A percentile compares a stretch with the other conserved stretches of the same genome.
Conservation (phyloP, 1,284 basidiomycete species). For the Waitea zeae region DNA sequence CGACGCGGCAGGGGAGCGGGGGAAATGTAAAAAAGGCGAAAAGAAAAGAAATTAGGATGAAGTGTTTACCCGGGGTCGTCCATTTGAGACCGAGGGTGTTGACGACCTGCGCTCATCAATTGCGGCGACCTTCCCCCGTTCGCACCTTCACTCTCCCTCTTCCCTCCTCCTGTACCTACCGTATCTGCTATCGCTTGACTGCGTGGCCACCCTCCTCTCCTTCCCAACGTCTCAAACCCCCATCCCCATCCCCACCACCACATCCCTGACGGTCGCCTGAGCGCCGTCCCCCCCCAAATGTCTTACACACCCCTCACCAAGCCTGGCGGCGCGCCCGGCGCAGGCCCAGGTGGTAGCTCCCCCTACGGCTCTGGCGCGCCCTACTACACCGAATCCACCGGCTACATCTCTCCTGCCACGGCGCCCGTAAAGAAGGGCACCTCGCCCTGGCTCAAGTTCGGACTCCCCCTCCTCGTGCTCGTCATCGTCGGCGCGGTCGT, state of each 20-base stretch:
- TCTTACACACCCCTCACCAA: constrained; percentile 11
- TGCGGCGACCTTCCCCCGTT: too few relatives aligned
- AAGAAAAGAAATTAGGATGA: too few relatives aligned
- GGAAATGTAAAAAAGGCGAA: too few relatives aligned
- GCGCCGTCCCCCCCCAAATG: constrained; percentile 2
- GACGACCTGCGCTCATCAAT: too few relatives aligned
- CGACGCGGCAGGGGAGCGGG: too few relatives aligned
- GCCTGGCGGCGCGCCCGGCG: too few relatives aligned
- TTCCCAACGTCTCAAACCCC: constrained; percentile 1
- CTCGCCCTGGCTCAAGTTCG: constrained; percentile 49
- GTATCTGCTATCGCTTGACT: too few relatives aligned
- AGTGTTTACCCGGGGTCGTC: too few relatives aligned
- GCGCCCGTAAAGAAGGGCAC: constrained; percentile 17
- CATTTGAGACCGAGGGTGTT: too few relatives aligned
- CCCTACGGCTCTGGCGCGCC: constrained; percentile 42
- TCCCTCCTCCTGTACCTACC: too few relatives aligned
- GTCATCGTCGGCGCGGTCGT: constrained; percentile 65
- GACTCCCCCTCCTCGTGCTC: constrained; percentile 42
- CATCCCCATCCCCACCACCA: neutral
- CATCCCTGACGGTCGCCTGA: neutral
- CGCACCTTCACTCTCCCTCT: too few relatives aligned
- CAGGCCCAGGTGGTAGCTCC: too few relatives aligned
- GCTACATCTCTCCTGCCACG: constrained; percentile 36
- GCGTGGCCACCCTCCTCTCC: neutral
- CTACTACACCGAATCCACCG: constrained; percentile 48